Conservation (phyloP, 2,329 filamentous ascomycete species). For the Conoideocrella luteorostrata region DNA sequence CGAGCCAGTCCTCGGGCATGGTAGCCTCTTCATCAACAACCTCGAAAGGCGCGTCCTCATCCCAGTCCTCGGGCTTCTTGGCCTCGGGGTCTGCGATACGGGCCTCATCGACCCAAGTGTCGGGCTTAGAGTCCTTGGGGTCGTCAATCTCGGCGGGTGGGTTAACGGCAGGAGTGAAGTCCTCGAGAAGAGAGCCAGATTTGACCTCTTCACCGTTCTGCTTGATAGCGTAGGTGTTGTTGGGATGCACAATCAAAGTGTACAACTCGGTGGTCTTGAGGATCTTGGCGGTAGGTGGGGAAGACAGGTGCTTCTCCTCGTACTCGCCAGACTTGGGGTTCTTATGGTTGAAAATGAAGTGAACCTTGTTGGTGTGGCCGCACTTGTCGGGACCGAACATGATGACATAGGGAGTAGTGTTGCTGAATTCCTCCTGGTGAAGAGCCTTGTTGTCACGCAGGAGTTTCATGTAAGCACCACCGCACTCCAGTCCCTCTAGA, state of each 20-base stretch:
- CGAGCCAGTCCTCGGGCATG: constrained; percentile 94
- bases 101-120: constrained; percentile 90
- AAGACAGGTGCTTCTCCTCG: constrained; percentile 96
- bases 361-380: constrained; percentile 95
- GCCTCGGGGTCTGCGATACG: constrained; percentile 89
- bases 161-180: constrained; percentile 92
- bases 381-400: constrained; percentile 99
- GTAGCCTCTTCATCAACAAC: constrained; percentile 88
- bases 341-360: constrained; percentile 99
- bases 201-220: constrained; percentile 86
- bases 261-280: constrained; percentile 91
- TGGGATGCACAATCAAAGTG: constrained; percentile 91
- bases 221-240: constrained; percentile 91
- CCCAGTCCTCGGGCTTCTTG: constrained; percentile 96
- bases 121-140: constrained; percentile 85
- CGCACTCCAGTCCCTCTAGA: constrained; percentile 87
- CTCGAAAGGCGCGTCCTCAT: constrained; percentile 96
- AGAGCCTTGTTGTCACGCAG: constrained; percentile 96
- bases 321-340: constrained; percentile 99
- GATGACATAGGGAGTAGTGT: constrained; percentile 95
- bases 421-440: constrained; percentile 95
- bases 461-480: constrained; percentile 98
- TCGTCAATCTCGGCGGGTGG: constrained; percentile 93
- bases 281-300: constrained; percentile 78
- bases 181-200: constrained; percentile 85